Evolutionary conservation across 805 yeast species (phyloP).

Genomic region (Ogataea paraovalis): DNA sequence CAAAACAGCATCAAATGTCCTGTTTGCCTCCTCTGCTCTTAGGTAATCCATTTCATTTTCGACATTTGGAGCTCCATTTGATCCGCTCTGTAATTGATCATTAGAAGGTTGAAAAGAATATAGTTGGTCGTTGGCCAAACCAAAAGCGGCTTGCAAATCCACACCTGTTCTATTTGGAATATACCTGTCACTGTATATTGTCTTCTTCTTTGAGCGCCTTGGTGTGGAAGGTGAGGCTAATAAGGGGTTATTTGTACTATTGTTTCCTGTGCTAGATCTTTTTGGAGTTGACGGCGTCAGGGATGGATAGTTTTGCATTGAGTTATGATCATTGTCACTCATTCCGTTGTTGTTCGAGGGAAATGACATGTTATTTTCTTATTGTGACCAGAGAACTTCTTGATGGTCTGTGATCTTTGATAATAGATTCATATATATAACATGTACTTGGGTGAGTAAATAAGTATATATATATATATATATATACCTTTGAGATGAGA

Average conservation of each 20-base stretch:
- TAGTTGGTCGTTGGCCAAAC: conserved; percentile 33
- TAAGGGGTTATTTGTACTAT: conserved; percentile 11
- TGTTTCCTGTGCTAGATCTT: conserved; percentile 8
- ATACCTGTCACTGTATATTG: conserved; percentile 74
- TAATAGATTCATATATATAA: background rate
- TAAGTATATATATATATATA: background rate
- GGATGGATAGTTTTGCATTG: conserved; percentile 10
- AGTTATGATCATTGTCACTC: background rate
- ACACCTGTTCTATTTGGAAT: conserved; percentile 86
- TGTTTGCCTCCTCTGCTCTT: conserved; percentile 77
- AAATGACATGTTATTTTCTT: conserved; percentile 1
- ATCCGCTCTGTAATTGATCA: conserved; percentile 8
- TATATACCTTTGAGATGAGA: too few relatives aligned
- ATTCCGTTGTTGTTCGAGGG: background rate
- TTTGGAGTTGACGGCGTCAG: conserved; percentile 21
- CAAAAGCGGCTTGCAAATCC: conserved; percentile 82
- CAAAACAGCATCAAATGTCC: conserved; percentile 80
- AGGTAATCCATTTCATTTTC: conserved; percentile 64
- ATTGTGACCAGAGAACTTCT: background rate
- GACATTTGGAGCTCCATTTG: conserved; percentile 21
- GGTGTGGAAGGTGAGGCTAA: conserved; percentile 42
- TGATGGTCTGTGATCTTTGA: background rate
- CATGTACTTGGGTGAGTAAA: background rate
- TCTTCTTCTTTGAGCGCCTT: conserved; percentile 40
- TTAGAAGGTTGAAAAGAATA: conserved; percentile 7